phyloP scores from a whole-genome alignment of 345 rosid species.

The Aquilaria sinensis region DNA sequence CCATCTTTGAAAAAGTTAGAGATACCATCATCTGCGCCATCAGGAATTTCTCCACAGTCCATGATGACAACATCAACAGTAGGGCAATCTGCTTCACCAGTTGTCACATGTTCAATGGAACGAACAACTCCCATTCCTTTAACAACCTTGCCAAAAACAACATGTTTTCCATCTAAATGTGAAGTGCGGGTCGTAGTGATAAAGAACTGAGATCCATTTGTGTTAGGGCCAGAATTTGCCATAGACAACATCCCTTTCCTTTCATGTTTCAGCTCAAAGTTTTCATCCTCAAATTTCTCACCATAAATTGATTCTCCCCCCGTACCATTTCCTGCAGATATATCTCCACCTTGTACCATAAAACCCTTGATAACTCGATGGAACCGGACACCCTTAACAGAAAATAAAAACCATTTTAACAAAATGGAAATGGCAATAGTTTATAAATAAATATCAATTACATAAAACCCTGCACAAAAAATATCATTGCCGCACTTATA shows the following conservation, averaged over 20 bases:
- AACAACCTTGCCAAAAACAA: slow-evolving; percentile 78
- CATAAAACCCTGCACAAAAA: not conserved
- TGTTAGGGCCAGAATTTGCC: slow-evolving; percentile 85
- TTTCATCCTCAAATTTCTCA: slow-evolving; percentile 85
- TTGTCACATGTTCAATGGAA: slow-evolving; percentile 64
- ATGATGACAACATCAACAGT: slow-evolving; percentile 44
- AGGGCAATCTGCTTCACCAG: slow-evolving; percentile 51
- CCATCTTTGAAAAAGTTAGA: slow-evolving; percentile 83
- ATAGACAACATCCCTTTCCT: slow-evolving; percentile 92
- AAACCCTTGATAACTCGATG: slow-evolving; percentile 83
- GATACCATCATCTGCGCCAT: slow-evolving; percentile 73
- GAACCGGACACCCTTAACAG: slow-evolving; percentile 65
- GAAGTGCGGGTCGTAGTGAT: slow-evolving; percentile 80
- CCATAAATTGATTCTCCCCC: slow-evolving; percentile 97
- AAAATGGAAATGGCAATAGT: not conserved
- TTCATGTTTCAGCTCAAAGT: slow-evolving; percentile 83
- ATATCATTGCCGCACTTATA: too few species aligned
- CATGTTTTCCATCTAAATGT: slow-evolving; percentile 92
- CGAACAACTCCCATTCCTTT: slow-evolving; percentile 97
- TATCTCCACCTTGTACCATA: slow-evolving; percentile 96
- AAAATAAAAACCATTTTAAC: slow-evolving; percentile 1
- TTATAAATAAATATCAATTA: not conserved
- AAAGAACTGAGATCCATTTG: slow-evolving; percentile 97
- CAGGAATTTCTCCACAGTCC: slow-evolving; percentile 81
- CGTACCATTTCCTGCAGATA: slow-evolving; percentile 83